Evolutionary conservation across 176 grass and related monocot species (phyloP).

Genomic region (Chloris gayana): DNA sequence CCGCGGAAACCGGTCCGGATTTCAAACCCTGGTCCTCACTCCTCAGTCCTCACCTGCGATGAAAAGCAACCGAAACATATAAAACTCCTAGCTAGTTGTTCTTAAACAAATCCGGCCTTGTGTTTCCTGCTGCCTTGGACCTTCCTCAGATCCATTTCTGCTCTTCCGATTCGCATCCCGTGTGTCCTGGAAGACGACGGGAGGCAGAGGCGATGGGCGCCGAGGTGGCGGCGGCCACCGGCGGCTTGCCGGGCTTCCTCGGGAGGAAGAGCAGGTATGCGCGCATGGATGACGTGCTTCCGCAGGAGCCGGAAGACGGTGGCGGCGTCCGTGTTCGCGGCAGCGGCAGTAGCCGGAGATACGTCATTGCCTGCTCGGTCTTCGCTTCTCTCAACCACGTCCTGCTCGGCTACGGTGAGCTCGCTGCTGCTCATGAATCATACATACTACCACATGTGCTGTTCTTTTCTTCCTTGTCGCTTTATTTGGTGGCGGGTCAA

Average conservation of each 20-base stretch:
- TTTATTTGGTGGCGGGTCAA: not conserved
- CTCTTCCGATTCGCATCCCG: not conserved
- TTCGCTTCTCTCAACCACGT: constrained; percentile 60
- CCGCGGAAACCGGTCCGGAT: too few species aligned
- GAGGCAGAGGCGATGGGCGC: not conserved
- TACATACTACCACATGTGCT: too few species aligned
- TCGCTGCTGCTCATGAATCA: not conserved
- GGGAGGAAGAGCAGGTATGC: constrained; percentile 46
- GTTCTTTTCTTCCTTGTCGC: not conserved
- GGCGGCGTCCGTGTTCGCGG: constrained; percentile 21
- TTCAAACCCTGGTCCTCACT: too few species aligned
- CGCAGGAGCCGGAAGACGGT: constrained; percentile 34
- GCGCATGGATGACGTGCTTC: constrained; percentile 51
- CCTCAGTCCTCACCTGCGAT: not conserved
- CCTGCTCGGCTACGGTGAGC: constrained; percentile 90
- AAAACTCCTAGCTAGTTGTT: not conserved
- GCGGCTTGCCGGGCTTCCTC: constrained; percentile 38
- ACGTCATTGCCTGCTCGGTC: constrained; percentile 70
- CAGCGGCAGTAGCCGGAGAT: constrained; percentile 48
- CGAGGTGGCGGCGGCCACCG: constrained; percentile 8
- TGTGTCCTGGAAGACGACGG: not conserved
- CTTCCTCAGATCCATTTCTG: constrained; percentile 43
- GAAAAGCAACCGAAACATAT: constrained; percentile 32
- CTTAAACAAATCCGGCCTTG: constrained; percentile 29
- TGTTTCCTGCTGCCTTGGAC: not conserved